Base-by-base conservation (phyloP, 2,329 filamentous ascomycete species). In the Fusarium sp. region DNA sequence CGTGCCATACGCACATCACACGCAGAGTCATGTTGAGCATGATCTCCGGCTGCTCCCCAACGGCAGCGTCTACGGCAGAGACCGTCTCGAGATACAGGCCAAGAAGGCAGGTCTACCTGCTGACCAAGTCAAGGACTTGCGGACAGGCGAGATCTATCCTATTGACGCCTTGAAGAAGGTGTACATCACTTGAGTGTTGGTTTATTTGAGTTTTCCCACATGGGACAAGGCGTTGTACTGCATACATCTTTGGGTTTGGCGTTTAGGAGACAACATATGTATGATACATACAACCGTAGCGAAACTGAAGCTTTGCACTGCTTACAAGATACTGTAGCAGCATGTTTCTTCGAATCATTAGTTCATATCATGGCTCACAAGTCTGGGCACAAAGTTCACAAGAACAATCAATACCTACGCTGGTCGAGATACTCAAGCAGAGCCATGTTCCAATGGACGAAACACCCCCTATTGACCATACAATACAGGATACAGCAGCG, bases 1-100 rank as follows among this genome's bases (percentile, higher is more conserved):
- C 77, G 94, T 99, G 52, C 97, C 97, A 1, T 98, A 98, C 79
- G 97, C 97, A 4, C 94, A 98, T 80, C 97, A 99, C 82, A 95
- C 93, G 33, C 97, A 97, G 87, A 98, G 95, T 81, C 94, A 95
- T 71, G 94, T 98, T 33, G 96, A 98, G 80, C 91, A 91, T 54
- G 95, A 98, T 80, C 89, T 97, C 1, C 89, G 97, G 22, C 89
- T 98, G 50, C 84, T 99, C 65, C 97, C 97, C 27, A 98, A 97
- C 81, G 92, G 93, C 1, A 89, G 94, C 62, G 93, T 97, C 11
- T 98, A 98, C 81, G 94, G 96, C 22, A 89, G 91, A 67, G 90
- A 93, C 65, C 87, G 92, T 60, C 86, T 99, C 59, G 86, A 93
- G 71, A 90, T 93, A 66, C 91, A 97, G 82, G 94, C 95, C 65